Evolutionary conservation across 441 rosid species (phyloP).

Genomic region (Arabidopsis hybrid): DNA sequence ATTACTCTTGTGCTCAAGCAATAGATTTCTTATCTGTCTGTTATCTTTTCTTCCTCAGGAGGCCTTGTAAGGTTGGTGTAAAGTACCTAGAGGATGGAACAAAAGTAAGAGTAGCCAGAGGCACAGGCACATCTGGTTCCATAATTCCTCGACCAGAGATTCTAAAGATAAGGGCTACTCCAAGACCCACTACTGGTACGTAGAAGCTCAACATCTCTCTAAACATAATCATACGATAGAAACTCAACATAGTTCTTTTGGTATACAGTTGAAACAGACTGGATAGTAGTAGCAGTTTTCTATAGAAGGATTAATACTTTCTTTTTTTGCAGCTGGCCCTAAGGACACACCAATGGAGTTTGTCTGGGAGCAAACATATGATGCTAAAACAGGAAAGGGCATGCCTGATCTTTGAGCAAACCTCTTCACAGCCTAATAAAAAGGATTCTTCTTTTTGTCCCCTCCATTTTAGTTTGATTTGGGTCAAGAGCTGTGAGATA

Average conservation of each 20-base stretch:
- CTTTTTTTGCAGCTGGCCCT: conserved; percentile 71
- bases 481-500: conserved; percentile 20
- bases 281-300: not conserved
- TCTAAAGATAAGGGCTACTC: conserved; percentile 79
- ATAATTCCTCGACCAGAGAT: conserved; percentile 96
- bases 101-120: conserved; percentile 92
- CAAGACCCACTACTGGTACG: conserved; percentile 83
- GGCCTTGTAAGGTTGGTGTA: conserved; percentile 81
- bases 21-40: conserved; percentile 8
- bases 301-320: conserved; percentile 3
- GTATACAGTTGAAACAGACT: not conserved
- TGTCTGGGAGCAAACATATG: conserved; percentile 81
- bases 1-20: not conserved
- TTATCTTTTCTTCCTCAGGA: conserved; percentile 54
- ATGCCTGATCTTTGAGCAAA: conserved; percentile 71
- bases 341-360: conserved; percentile 84
- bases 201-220: not conserved
- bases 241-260: not conserved
- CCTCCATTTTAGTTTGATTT: conserved; percentile 10
- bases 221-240: not conserved
- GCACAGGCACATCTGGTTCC: conserved; percentile 80
- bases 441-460: not conserved
- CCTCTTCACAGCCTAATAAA: not conserved
- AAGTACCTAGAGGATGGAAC: conserved; percentile 95
- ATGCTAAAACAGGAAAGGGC: conserved; percentile 84